Percentiles rank a stretch among this genome's conserved stretches.
Conservation (phyloP, 768 basidiomycete genomes). For the Chlorophyllum brunneum region DNA sequence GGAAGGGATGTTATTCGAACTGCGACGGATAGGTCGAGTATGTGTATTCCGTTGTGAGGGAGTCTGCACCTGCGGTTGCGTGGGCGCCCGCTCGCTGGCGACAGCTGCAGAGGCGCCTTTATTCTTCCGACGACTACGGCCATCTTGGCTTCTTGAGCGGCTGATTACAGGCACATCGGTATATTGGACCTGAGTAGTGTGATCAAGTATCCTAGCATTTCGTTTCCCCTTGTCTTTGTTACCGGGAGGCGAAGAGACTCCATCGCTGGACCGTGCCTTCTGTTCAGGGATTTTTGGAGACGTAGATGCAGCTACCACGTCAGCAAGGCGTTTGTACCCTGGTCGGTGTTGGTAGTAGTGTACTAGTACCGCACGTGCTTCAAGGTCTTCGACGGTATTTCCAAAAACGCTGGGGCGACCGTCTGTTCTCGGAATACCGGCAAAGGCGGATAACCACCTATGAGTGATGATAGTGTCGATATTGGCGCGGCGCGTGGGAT, state of each 20-base stretch:
- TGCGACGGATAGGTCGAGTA: too few species aligned
- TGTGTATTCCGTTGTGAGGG: too few species aligned
- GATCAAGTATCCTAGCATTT: constrained; percentile 50
- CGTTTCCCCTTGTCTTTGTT: constrained; percentile 47
- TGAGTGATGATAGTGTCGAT: constrained; percentile 82
- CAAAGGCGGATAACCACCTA: constrained; percentile 75
- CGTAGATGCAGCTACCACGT: constrained; percentile 17
- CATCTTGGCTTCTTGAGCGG: constrained; percentile 28
- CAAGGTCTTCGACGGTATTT: constrained; percentile 72
- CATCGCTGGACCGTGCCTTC: constrained; percentile 7
- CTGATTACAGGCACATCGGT: constrained; percentile 54
- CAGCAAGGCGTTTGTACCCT: constrained; percentile 61
- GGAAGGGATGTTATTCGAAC: too few species aligned
- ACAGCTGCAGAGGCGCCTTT: constrained; percentile 6
- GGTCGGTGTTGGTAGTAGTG: constrained; percentile 81
- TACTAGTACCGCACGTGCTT: constrained; percentile 73
- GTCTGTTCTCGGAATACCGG: constrained; percentile 31
- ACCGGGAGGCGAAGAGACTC: constrained; percentile 13
- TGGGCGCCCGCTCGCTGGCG: too few species aligned
- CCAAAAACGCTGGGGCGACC: constrained; percentile 48
- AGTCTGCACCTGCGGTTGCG: constrained; percentile 7
- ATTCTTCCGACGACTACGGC: constrained; percentile 13
- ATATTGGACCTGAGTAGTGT: constrained; percentile 98
- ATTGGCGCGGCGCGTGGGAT: constrained; percentile 76
- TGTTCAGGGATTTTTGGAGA: constrained; percentile 16